phyloP scores from a whole-genome alignment of 345 rosid species.

The Trapa incisa region DNA sequence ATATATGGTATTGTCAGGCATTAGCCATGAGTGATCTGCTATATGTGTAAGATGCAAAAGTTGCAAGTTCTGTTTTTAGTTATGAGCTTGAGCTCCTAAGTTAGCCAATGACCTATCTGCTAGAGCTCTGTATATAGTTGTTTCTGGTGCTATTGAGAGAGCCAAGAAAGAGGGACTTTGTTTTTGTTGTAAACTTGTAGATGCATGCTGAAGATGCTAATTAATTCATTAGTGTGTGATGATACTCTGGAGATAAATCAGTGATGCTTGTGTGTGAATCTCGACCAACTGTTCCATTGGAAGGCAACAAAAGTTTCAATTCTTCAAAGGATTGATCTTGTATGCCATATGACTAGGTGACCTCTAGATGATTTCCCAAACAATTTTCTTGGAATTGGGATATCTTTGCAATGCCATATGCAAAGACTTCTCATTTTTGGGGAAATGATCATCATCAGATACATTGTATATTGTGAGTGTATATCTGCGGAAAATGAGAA shows the following conservation, averaged over 20 bases:
- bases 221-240: not conserved
- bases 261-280: not conserved
- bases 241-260: not conserved
- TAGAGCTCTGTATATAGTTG: constrained; percentile 3
- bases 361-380: too few relatives aligned
- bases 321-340: not conserved
- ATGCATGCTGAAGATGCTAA: not conserved
- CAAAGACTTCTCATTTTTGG: not conserved
- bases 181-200: not conserved
- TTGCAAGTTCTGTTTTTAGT: constrained; percentile 1
- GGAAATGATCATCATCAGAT: too few relatives aligned
- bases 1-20: not conserved
- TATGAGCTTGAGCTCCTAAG: constrained; percentile 2
- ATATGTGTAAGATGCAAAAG: not conserved
- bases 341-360: not conserved
- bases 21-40: not conserved
- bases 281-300: not conserved
- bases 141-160: not conserved
- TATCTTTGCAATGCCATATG: not conserved
- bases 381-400: too few relatives aligned
- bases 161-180: not conserved
- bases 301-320: not conserved
- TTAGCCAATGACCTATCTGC: not conserved
- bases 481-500: too few relatives aligned
- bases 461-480: too few relatives aligned